Conservation (phyloP, 1,139 yeast genomes). For the Taphrina pruni region DNA sequence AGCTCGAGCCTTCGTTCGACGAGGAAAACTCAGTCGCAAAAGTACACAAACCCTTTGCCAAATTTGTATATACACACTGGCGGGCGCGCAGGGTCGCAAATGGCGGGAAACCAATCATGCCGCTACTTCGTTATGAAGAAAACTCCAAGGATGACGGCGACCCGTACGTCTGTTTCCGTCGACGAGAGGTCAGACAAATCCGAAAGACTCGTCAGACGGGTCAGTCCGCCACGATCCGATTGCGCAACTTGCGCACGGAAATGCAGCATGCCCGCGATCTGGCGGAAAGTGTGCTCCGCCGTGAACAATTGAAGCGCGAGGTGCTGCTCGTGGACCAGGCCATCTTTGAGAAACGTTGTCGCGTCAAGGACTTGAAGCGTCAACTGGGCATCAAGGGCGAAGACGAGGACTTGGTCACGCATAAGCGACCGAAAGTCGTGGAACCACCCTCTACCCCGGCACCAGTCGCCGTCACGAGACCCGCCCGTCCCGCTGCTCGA, state of each 20-base stretch:
- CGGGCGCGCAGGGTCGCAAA: constrained; percentile 70
- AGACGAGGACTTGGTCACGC: constrained; percentile 80
- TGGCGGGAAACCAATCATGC: constrained; percentile 73
- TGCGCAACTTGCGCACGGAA: constrained; percentile 75
- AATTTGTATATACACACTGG: constrained; percentile 80
- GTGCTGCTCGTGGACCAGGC: constrained; percentile 65
- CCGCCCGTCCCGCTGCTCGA: constrained; percentile 30
- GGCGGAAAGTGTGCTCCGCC: constrained; percentile 70
- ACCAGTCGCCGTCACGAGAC: constrained; percentile 30
- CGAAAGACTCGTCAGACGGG: constrained; percentile 97
- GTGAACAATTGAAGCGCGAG: constrained; percentile 70
- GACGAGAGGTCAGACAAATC: constrained; percentile 93
- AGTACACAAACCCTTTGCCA: constrained; percentile 70
- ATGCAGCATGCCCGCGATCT: constrained; percentile 77
- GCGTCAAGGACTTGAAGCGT: constrained; percentile 75
- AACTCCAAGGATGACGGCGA: constrained; percentile 89
- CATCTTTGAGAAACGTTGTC: constrained; percentile 72
- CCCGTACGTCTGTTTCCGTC: constrained; percentile 93
- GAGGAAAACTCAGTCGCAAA: constrained; percentile 45
- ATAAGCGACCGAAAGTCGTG: constrained; percentile 59
- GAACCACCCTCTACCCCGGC: constrained; percentile 25
- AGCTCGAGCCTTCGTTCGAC: constrained; percentile 56
- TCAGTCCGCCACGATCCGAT: constrained; percentile 82
- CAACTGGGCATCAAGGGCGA: constrained; percentile 78
- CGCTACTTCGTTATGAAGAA: constrained; percentile 81